Evolutionary conservation across 2,329 filamentous ascomycete genomes (phyloP), one percentile per base, ranked within the genome.

Genomic region (Talaromyces sp.): DNA sequence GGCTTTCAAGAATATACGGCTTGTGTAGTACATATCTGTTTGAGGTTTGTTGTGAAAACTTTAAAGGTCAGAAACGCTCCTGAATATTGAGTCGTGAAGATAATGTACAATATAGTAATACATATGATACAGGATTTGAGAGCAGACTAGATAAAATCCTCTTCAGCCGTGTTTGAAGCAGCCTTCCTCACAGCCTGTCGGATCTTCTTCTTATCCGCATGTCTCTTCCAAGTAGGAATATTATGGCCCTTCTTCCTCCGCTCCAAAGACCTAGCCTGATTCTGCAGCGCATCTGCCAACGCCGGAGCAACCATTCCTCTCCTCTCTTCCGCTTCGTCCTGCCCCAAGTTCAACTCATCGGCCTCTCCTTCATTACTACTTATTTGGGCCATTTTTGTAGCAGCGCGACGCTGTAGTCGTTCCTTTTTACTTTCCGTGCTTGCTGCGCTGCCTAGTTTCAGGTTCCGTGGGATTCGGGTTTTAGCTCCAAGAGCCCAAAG

Each of bases 401-500:
- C 72, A 60, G 75, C 65, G 67, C 72, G 61, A 67, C 76, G 72
- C 71, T 78, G 72, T 69, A 76, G 61, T 67, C 76, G 68, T 46
- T 77, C 75, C 62, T 76, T 77, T 66, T 75, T 77, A 40, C 73
- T 71, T 56, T 72, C 77, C 65, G 75, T 79, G 64, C 69, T 74
- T 69, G 69, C 75, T 18, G 57, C 60, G 59, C 71, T 72, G 2
- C 90, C 90, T 2, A 89, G 76, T 7, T 87, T 84, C 48, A 90
- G 78, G 14, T 79, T 81, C 54, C 90, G 81, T 1, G 76, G 72
- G 3, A 89, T 84, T 12, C 92, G 83, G 0, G 92, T 96, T 82
- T 98, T 98, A 23, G 93, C 93, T 0, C 95, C 95, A 0, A 98
- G 81, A 0, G 93, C 92, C 95, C 95, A 99, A 9, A 98, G 81